These are phyloP conservation scores for Myochromella boudieri DNA, from an alignment of 768 basidiomycete species.

Conservation along the genomic window DNA sequence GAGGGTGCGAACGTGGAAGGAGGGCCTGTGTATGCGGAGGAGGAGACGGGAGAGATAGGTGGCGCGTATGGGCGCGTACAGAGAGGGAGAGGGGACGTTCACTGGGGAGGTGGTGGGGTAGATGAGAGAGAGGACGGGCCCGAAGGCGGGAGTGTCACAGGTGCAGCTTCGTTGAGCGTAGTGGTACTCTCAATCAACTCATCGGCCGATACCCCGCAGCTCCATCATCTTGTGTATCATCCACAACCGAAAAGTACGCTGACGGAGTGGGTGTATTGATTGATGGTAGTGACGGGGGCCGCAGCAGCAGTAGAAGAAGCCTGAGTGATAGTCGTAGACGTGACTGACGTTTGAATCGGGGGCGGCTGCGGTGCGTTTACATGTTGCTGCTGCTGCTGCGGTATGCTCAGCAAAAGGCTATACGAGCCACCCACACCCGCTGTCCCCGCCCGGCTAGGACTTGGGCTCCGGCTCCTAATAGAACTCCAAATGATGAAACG, in stretches of 20 bases:
- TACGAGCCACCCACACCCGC: conserved; percentile 21
- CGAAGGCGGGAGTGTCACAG: conserved; percentile 14
- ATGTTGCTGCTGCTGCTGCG: conserved; percentile 23
- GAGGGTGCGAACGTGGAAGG: conserved; percentile 14
- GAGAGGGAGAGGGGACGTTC: conserved; percentile 15
- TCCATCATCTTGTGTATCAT: conserved; percentile 28
- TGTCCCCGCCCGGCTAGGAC: conserved; percentile 36
- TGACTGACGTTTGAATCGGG: conserved; percentile 18
- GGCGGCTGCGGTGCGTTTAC: not conserved
- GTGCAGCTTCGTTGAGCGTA: conserved; percentile 13
- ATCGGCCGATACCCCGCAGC: conserved; percentile 18
- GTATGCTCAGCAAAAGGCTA: conserved; percentile 51
- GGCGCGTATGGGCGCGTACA: conserved; percentile 19
- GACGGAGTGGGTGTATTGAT: conserved; percentile 48
- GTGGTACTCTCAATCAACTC: conserved; percentile 11
- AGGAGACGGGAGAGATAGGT: conserved; percentile 5
- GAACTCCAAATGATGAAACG: conserved; percentile 69
- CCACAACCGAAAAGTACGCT: conserved; percentile 43
- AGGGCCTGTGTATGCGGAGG: not conserved
- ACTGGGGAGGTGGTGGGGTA: conserved; percentile 20
- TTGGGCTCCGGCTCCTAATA: conserved; percentile 65
- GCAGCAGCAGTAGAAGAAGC: conserved; percentile 16
- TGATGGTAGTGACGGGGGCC: conserved; percentile 21
- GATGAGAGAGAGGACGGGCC: conserved; percentile 20
- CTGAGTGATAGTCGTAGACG: not conserved